Evolutionary conservation across 2,329 filamentous ascomycete species (phyloP), one percentile per base, ranked within the genome.

Genomic region (Lasiodiplodia citricola): DNA sequence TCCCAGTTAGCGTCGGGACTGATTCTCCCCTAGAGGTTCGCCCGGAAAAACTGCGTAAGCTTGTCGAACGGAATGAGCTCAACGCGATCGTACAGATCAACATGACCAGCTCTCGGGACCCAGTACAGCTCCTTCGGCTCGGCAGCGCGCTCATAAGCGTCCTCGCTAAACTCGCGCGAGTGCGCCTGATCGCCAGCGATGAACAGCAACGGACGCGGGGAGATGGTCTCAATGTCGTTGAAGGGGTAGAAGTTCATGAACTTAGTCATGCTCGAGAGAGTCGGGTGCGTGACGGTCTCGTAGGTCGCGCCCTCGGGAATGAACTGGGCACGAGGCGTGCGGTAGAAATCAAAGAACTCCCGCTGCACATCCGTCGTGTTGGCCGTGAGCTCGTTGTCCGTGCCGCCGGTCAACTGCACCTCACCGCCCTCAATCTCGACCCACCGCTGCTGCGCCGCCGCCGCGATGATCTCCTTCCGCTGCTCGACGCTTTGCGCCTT

Each of bases 91-190:
- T 81, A 81, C 4, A 81, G 72, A 51, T 80, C 79, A 2, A 77
- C 77, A 57, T 81, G 79, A 2, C 77, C 76, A 10, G 77, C 75
- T 2, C 75, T 72, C 0, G 74, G 57, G 0, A 81, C 68, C 76
- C 75, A 78, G 7, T 76, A 8, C 57, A 81, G 44, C 70, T 81
- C 78, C 72, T 80, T 81, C 8, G 79, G 80, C 68, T 81, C 76
- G 18, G n/a, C 75, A 58, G 71, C 75, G 38, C 50, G 69, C 1
- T 56, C 65, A 52, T 74, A 76, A 2, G 75, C 76, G 35, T 74
- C 69, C 57, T 75, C 70, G n/a, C 74, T 77, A 63, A 75, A 77
- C 69, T 76, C 74, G 2, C 72, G 73, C 14, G 75, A 76, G 68
- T 77, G 75, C 2, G 75, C 71, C 16, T 72, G 71, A 18, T 74